Conservation (phyloP, 139 green algal genomes). For the Eudorina sp. region DNA sequence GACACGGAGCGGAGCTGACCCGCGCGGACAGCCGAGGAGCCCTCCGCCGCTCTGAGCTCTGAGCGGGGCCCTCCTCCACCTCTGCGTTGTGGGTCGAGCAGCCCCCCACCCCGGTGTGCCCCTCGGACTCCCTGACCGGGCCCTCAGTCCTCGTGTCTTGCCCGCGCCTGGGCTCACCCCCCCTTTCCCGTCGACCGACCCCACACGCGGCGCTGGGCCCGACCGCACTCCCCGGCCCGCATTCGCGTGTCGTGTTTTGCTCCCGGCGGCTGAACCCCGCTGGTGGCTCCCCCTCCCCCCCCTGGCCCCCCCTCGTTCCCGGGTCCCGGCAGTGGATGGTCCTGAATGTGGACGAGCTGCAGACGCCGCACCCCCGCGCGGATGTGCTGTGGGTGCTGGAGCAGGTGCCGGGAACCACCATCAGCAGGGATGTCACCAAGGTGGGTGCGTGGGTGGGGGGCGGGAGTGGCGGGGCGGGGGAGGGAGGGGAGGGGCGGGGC, state of each 20-base stretch:
- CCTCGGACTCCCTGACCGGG: no score
- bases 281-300: neutral
- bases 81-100: no score
- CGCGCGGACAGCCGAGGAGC: no score
- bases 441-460: neutral
- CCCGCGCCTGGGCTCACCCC: neutral
- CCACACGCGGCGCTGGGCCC: no score
- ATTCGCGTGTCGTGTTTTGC: neutral
- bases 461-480: neutral
- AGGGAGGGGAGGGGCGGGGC: neutral
- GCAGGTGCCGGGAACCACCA: slow-evolving; percentile 65
- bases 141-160: neutral
- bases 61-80: no score
- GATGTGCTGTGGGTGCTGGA: slow-evolving; percentile 81
- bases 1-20: no score
- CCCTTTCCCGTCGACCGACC: no score
- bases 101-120: no score
- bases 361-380: neutral
- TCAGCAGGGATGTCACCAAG: slow-evolving; percentile 57
- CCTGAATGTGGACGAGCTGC: slow-evolving; percentile 35
- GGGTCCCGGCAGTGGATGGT: slow-evolving; percentile 61
- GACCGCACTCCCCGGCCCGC: neutral
- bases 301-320: neutral
- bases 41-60: no score
- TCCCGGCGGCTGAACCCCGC: neutral